phyloP scores from a whole-genome alignment of 1,284 basidiomycete genomes.

The Gomphus sp. region DNA sequence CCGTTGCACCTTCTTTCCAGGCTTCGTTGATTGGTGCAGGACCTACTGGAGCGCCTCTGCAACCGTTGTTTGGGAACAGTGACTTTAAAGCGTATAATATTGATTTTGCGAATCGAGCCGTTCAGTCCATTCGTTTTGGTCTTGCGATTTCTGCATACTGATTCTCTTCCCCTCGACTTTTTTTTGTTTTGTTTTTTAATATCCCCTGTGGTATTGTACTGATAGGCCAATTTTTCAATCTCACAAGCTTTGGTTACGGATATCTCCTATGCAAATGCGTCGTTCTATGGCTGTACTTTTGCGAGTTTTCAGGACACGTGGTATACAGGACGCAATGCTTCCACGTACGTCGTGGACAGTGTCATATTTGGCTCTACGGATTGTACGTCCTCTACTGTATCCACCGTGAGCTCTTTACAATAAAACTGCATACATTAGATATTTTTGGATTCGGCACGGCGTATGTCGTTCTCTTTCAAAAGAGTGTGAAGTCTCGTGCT shows the following conservation, averaged over 20 bases:
- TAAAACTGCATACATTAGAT: conserved; percentile 24
- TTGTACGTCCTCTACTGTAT: conserved; percentile 29
- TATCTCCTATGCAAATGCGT: conserved; percentile 53
- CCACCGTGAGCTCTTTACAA: not conserved
- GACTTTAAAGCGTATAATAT: conserved; percentile 63
- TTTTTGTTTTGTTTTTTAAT: no score
- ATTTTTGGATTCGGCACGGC: conserved; percentile 50
- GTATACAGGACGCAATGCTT: conserved; percentile 51
- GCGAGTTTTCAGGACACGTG: conserved; percentile 59
- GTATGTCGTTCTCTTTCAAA: conserved; percentile 24
- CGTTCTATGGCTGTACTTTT: conserved; percentile 59
- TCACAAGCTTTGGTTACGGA: conserved; percentile 52
- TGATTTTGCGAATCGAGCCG: conserved; percentile 57
- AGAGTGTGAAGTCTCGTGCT: not conserved
- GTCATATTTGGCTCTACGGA: conserved; percentile 56
- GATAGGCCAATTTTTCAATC: conserved; percentile 46
- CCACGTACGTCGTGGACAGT: conserved; percentile 53
- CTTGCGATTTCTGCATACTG: not conserved
- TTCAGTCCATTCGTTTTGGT: conserved; percentile 20
- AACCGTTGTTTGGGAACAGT: conserved; percentile 42
- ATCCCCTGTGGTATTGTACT: not conserved
- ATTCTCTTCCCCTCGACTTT: not conserved
- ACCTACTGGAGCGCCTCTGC: conserved; percentile 44
- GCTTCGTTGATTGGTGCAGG: conserved; percentile 47
- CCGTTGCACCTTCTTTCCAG: conserved; percentile 40